These are phyloP conservation scores for Solanum commersonii DNA, from an alignment of 257 asterid genomes.

Conservation along the genomic window DNA sequence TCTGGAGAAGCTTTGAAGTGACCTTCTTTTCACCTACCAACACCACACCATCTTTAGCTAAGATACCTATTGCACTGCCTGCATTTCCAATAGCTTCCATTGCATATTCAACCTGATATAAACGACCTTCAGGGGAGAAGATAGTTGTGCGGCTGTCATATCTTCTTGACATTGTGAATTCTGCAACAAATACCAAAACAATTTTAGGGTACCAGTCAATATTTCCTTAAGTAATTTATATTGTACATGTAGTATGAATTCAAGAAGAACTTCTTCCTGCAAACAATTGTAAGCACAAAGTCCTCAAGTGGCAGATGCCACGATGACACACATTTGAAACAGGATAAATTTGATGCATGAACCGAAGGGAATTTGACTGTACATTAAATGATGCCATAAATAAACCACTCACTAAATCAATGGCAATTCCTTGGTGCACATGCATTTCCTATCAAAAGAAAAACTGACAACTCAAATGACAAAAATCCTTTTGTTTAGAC, in stretches of 20 bases:
- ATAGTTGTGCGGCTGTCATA: slow-evolving; percentile 10
- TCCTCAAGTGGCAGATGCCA: background rate
- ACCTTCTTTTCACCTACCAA: slow-evolving; percentile 10
- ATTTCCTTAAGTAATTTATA: background rate
- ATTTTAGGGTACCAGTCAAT: background rate
- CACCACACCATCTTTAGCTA: slow-evolving; percentile 8
- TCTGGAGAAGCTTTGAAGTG: slow-evolving; percentile 13
- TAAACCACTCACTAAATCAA: background rate
- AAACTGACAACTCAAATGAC: background rate
- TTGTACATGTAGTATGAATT: background rate
- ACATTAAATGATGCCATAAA: no score
- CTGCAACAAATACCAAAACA: background rate
- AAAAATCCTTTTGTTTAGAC: background rate
- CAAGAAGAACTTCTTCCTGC: background rate
- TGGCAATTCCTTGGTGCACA: background rate
- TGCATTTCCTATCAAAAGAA: background rate
- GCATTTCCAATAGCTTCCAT: slow-evolving; percentile 18
- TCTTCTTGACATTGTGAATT: slow-evolving; percentile 6
- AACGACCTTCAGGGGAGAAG: slow-evolving; percentile 15
- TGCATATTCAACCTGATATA: slow-evolving; percentile 12
- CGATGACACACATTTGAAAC: background rate
- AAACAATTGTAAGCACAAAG: background rate
- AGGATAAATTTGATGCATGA: background rate
- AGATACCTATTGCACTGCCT: slow-evolving; percentile 8
- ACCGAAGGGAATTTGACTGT: background rate